Conservation (phyloP, 2,329 filamentous ascomycete species). For the Talaromyces sp. region DNA sequence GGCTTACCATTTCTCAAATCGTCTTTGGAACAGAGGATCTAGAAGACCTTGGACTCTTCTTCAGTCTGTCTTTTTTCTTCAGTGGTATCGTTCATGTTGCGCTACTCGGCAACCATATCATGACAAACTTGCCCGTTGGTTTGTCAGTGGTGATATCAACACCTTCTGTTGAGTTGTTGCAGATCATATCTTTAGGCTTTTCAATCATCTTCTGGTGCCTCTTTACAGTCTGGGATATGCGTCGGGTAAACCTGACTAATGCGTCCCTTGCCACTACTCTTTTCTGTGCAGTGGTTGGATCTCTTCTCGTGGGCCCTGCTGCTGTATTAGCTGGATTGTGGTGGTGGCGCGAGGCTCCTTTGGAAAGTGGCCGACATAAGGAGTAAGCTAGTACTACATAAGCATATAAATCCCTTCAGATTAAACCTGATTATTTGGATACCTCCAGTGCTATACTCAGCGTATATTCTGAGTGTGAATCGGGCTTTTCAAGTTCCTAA, state of each 20-base stretch:
- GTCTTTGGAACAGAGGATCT: conserved; percentile 3
- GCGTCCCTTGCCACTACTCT: background rate
- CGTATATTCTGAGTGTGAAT: too few relatives aligned
- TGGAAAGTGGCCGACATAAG: conserved; percentile 1
- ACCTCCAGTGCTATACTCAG: too few relatives aligned
- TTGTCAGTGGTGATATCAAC: too few relatives aligned
- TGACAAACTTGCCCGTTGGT: background rate
- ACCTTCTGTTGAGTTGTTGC: background rate
- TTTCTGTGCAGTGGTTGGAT: background rate
- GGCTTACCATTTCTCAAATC: background rate
- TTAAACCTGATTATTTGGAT: too few relatives aligned
- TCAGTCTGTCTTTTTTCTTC: background rate
- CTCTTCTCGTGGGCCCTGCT: conserved; percentile 3
- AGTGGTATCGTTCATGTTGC: conserved; percentile 1
- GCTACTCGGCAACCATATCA: background rate
- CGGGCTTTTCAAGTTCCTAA: too few relatives aligned
- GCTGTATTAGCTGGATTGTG: conserved; percentile 1
- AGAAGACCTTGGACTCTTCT: conserved; percentile 8
- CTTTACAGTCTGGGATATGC: conserved; percentile 16
- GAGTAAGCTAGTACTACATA: background rate
- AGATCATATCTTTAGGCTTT: background rate
- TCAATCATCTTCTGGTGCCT: conserved; percentile 8
- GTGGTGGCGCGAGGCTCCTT: conserved; percentile 2
- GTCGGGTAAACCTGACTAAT: conserved; percentile 7
- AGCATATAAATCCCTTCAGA: too few relatives aligned